Percentiles rank a stretch among this genome's conserved stretches.
Evolutionary conservation across 495 filamentous ascomycete genomes (phyloP).

Genomic region (Aspergillus olivimuriae): DNA sequence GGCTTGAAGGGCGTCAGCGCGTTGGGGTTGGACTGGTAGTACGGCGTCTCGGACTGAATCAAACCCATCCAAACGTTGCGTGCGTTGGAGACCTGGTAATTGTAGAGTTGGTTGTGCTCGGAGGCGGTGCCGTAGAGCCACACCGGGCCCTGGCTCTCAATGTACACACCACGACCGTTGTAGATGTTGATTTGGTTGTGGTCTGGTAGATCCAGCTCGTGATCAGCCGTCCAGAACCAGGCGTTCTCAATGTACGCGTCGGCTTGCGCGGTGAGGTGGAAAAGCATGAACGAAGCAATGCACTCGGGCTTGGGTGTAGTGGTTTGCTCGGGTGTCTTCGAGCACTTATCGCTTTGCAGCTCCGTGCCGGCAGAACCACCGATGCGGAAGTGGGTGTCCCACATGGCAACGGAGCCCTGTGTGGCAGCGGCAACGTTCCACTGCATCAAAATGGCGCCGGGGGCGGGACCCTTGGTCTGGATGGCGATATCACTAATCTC

Average conservation of each 20-base stretch:
- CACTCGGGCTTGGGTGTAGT: constrained; percentile 52
- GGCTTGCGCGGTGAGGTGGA: constrained; percentile 67
- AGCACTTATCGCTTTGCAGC: constrained; percentile 69
- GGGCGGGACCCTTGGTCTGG: constrained; percentile 58
- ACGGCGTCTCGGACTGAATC: constrained; percentile 90
- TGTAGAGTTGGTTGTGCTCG: constrained; percentile 87
- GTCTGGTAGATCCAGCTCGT: constrained; percentile 73
- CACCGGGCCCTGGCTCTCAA: constrained; percentile 55
- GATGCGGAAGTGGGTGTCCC: constrained; percentile 86
- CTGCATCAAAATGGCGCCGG: constrained; percentile 83
- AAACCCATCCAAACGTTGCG: constrained; percentile 77
- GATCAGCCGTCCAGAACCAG: constrained; percentile 95
- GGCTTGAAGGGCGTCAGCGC: constrained; percentile 61
- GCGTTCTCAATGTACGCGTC: constrained; percentile 83
- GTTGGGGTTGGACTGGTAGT: constrained; percentile 82
- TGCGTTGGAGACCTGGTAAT: constrained; percentile 77
- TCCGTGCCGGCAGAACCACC: constrained; percentile 76
- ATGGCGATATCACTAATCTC: constrained; percentile 75
- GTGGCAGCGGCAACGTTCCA: constrained; percentile 73
- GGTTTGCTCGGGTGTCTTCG: constrained; percentile 52
- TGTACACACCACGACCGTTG: constrained; percentile 79
- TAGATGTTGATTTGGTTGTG: constrained; percentile 85
- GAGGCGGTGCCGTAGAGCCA: constrained; percentile 73
- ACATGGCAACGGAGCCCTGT: constrained; percentile 72
- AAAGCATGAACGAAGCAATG: constrained; percentile 69